Conservation (phyloP, 2,329 filamentous ascomycete species). For the Pseudopyricularia cyperi region DNA sequence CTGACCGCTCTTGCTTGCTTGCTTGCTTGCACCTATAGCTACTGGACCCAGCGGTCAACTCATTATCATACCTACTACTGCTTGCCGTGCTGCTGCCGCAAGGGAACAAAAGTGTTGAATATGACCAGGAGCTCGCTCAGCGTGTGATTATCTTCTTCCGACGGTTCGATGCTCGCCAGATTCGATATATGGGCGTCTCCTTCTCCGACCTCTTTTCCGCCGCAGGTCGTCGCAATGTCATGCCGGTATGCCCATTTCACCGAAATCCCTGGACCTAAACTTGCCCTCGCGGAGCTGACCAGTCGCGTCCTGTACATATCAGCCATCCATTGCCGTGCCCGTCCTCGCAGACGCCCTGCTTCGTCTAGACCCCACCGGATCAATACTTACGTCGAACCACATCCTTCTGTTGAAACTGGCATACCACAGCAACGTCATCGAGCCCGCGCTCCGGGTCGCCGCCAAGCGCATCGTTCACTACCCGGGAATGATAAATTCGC, state of each 20-base stretch:
- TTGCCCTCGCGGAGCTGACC: background rate
- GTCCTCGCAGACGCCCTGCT: slow-evolving; percentile 40
- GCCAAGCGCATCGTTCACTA: slow-evolving; percentile 55
- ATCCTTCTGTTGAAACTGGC: slow-evolving; percentile 22
- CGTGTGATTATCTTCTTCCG: slow-evolving; percentile 30
- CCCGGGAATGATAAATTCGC: slow-evolving; percentile 29
- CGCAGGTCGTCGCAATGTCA: slow-evolving; percentile 23
- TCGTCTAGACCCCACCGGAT: slow-evolving; percentile 48
- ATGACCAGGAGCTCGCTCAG: slow-evolving; percentile 23
- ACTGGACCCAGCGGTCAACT: slow-evolving; percentile 33
- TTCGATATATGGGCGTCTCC: slow-evolving; percentile 32
- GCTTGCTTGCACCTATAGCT: slow-evolving; percentile 16
- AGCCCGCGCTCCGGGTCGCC: slow-evolving; percentile 45
- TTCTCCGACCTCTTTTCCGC: slow-evolving; percentile 31
- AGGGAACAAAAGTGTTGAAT: slow-evolving; percentile 13
- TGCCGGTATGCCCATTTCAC: slow-evolving; percentile 23
- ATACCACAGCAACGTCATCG: slow-evolving; percentile 38
- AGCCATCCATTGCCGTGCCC: slow-evolving; percentile 34
- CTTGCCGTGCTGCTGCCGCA: slow-evolving; percentile 25
- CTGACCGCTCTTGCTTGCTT: slow-evolving; percentile 7
- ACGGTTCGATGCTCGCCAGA: slow-evolving; percentile 35
- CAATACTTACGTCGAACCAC: slow-evolving; percentile 11
- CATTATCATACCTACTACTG: slow-evolving; percentile 36
- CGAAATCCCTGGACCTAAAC: background rate
- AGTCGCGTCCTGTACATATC: background rate